These are phyloP conservation scores for Fagopyrum esculentum DNA, from an alignment of 148 eudicot species.

Conservation along the genomic window DNA sequence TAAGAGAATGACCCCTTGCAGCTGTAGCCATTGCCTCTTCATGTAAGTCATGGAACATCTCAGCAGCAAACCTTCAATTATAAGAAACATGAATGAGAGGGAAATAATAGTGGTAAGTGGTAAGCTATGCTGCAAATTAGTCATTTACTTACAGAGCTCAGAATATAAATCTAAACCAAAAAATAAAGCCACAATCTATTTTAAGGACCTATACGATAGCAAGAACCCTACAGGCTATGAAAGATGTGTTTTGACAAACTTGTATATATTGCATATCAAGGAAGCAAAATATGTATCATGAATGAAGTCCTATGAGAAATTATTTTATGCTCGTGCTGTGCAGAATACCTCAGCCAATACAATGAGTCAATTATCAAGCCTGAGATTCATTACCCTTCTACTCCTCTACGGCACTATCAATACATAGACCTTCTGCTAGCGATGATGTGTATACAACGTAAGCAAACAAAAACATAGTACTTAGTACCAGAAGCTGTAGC, in stretches of 20 bases:
- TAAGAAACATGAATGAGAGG: constrained; percentile 15
- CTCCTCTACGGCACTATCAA: background rate
- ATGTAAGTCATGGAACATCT: constrained; percentile 89
- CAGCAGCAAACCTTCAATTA: constrained; percentile 85
- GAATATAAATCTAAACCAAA: background rate
- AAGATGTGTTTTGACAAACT: background rate
- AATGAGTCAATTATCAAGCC: background rate
- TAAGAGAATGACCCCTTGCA: constrained; percentile 76
- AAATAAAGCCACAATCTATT: background rate
- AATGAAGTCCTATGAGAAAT: background rate
- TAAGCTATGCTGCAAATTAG: background rate
- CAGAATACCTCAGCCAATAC: background rate
- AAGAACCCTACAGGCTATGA: background rate
- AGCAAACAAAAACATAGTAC: background rate
- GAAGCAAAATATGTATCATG: background rate
- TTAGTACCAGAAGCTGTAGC: background rate
- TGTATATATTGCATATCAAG: background rate
- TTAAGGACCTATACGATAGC: background rate
- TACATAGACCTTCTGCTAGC: background rate
- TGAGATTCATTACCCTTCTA: background rate
- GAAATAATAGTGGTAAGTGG: background rate
- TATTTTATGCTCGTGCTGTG: background rate
- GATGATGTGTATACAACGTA: background rate
- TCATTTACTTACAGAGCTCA: background rate
- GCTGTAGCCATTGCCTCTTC: constrained; percentile 91